A percentile compares a stretch with the other conserved stretches of the same genome.
Evolutionary conservation across 2,329 filamentous ascomycete species (phyloP).

Genomic region (Teratosphaeria gauchensis): DNA sequence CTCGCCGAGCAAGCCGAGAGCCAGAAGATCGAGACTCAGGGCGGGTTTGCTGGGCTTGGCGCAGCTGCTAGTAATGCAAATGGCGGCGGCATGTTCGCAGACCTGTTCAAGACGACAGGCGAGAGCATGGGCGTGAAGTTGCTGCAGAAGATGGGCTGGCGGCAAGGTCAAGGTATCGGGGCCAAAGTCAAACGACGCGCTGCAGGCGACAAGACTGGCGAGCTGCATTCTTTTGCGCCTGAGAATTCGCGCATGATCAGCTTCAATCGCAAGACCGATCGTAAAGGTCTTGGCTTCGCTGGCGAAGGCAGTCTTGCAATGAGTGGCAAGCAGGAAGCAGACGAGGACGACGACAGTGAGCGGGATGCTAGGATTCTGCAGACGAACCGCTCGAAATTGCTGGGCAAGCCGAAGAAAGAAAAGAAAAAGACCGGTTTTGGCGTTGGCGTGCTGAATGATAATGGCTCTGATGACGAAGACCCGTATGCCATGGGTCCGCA

Average conservation of each 20-base stretch:
- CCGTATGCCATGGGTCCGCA: conserved; percentile 85
- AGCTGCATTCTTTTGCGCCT: conserved; percentile 70
- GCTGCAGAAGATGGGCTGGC: conserved; percentile 90
- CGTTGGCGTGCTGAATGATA: conserved; percentile 82
- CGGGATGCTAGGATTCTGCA: conserved; percentile 22
- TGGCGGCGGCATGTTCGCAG: conserved; percentile 49
- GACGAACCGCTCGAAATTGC: conserved; percentile 21
- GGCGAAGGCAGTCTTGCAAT: conserved; percentile 45
- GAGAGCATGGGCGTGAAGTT: conserved; percentile 83
- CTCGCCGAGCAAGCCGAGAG: conserved; percentile 75
- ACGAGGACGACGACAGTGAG: conserved; percentile 24
- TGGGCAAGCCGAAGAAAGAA: conserved; percentile 26
- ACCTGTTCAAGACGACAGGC: conserved; percentile 23
- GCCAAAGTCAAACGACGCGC: conserved; percentile 72
- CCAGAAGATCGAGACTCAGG: conserved; percentile 60
- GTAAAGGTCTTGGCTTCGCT: conserved; percentile 59
- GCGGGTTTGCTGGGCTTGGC: conserved; percentile 62
- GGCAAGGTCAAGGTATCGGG: conserved; percentile 83
- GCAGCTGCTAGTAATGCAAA: conserved; percentile 41
- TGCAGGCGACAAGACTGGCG: conserved; percentile 49
- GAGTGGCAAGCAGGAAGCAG: conserved; percentile 8
- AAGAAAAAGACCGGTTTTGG: conserved; percentile 66
- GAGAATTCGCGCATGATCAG: conserved; percentile 63
- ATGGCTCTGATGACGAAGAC: conserved; percentile 89
- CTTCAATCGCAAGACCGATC: conserved; percentile 56